Evolutionary conservation across 2,329 filamentous ascomycete genomes (phyloP).

Genomic region (Apiospora malaysiana): DNA sequence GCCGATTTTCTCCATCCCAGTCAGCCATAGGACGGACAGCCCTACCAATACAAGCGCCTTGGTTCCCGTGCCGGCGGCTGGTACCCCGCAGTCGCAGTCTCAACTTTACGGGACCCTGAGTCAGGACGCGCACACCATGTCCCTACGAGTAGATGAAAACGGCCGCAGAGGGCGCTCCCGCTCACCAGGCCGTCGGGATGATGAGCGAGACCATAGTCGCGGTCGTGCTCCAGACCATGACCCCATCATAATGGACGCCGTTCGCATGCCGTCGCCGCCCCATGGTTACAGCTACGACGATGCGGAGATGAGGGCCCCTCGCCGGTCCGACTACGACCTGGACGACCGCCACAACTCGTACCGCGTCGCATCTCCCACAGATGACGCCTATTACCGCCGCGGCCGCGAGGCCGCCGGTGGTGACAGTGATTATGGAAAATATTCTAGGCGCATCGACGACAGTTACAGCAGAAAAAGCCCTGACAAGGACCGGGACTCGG

Average conservation of each 20-base stretch:
- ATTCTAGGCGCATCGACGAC: constrained; percentile 28
- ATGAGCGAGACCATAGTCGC: constrained; percentile 44
- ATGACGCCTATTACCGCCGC: constrained; percentile 34
- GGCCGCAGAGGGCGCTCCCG: constrained; percentile 53
- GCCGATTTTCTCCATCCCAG: not conserved
- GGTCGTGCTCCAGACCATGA: constrained; percentile 37
- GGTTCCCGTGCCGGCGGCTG: constrained; percentile 6
- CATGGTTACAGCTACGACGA: constrained; percentile 48
- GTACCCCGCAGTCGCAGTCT: constrained; percentile 16
- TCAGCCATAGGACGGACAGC: not conserved
- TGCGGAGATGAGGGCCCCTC: constrained; percentile 33
- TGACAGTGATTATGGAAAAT: constrained; percentile 24
- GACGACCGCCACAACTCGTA: constrained; percentile 46
- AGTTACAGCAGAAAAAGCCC: constrained; percentile 22
- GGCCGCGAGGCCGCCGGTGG: constrained; percentile 27
- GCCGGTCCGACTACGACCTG: constrained; percentile 41
- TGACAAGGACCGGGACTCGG: constrained; percentile 22
- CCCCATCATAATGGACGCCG: constrained; percentile 47
- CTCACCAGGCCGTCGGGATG: constrained; percentile 49
- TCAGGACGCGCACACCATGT: constrained; percentile 48
- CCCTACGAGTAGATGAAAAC: constrained; percentile 54
- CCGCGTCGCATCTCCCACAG: constrained; percentile 36
- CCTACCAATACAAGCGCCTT: constrained; percentile 9
- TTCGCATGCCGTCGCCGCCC: constrained; percentile 47
- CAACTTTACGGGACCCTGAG: constrained; percentile 3